phyloP scores from a whole-genome alignment of 2,329 filamentous ascomycete species.

The Ascosphaera acerosa region DNA sequence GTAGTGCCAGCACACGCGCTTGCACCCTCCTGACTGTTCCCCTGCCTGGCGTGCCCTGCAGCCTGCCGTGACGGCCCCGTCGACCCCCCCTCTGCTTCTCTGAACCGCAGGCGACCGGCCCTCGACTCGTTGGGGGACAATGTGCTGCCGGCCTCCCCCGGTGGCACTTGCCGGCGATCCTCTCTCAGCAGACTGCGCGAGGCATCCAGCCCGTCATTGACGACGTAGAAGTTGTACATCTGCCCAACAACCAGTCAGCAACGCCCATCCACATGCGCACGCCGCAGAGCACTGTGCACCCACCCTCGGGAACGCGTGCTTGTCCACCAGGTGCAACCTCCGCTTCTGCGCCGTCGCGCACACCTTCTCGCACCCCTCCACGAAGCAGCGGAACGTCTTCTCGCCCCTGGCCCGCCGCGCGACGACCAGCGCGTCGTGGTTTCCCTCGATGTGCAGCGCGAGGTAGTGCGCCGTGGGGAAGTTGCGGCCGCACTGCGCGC shows the following conservation, averaged over 20 bases:
- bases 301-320: slow-evolving; percentile 63
- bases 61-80: too few species aligned
- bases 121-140: too few species aligned
- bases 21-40: too few species aligned
- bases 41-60: too few species aligned
- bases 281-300: slow-evolving; percentile 3
- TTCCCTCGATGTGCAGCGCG: slow-evolving; percentile 66
- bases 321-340: slow-evolving; percentile 72
- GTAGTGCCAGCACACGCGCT: too few species aligned
- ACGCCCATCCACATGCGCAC: not conserved
- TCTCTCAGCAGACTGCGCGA: slow-evolving; percentile 51
- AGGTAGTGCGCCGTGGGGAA: slow-evolving; percentile 68
- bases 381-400: slow-evolving; percentile 73
- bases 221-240: slow-evolving; percentile 69
- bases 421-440: slow-evolving; percentile 57
- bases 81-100: too few species aligned
- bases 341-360: slow-evolving; percentile 68
- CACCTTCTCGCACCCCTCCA: slow-evolving; percentile 64
- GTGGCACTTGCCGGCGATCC: too few species aligned
- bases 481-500: slow-evolving; percentile 61
- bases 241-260: slow-evolving; percentile 6
- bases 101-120: too few species aligned
- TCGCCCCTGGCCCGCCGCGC: slow-evolving; percentile 55
- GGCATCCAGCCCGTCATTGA: slow-evolving; percentile 73
- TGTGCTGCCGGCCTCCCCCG: too few species aligned